Evolutionary conservation across 202 grass and related monocot species (phyloP).

Genomic region (Bolboschoenoplectus hybrid): DNA sequence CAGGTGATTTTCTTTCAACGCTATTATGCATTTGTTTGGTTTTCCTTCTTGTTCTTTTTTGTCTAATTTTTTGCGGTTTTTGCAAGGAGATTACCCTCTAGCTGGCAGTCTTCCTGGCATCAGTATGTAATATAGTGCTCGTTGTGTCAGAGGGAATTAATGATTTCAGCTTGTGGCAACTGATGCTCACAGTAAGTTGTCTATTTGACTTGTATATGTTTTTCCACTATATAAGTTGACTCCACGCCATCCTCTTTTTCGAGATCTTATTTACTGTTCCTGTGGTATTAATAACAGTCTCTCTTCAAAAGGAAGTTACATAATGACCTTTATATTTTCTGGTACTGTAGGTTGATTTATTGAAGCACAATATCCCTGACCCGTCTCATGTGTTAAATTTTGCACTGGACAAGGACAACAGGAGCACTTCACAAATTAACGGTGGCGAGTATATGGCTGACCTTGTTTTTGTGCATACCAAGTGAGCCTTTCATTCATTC

Average conservation of each 20-base stretch:
- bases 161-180: constrained; percentile 80
- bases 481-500: constrained; percentile 45
- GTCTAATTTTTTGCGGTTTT: constrained; percentile 47
- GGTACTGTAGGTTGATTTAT: constrained; percentile 74
- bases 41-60: constrained; percentile 28
- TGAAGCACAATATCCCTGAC: constrained; percentile 93
- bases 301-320: not conserved
- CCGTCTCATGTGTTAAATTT: constrained; percentile 57
- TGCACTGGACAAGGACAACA: constrained; percentile 77
- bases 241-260: not conserved
- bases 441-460: constrained; percentile 69
- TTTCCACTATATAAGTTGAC: not conserved
- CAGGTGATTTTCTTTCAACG: constrained; percentile 61
- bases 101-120: constrained; percentile 93
- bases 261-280: not conserved
- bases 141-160: constrained; percentile 79
- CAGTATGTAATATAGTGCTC: constrained; percentile 88
- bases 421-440: constrained; percentile 48
- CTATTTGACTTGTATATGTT: constrained; percentile 17
- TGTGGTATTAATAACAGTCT: not conserved
- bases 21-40: constrained; percentile 29
- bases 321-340: constrained; percentile 3
- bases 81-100: constrained; percentile 80
- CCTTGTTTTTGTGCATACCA: constrained; percentile 88
- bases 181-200: constrained; percentile 79